Evolutionary conservation across 495 filamentous ascomycete species (phyloP).

Genomic region (Penicillium samsonianum): DNA sequence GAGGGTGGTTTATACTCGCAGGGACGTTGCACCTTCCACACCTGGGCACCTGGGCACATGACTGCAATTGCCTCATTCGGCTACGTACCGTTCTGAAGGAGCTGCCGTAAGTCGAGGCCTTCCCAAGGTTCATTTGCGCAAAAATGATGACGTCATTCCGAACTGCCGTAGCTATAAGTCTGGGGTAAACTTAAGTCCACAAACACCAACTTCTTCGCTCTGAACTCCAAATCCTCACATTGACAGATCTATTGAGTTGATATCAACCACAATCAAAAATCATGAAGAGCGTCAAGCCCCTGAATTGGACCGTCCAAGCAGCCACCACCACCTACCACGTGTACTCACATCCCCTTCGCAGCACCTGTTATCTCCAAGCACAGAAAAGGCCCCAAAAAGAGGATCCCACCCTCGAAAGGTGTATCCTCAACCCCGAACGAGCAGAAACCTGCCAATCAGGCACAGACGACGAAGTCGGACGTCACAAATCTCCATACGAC

Average conservation of each 20-base stretch:
- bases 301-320: constrained; percentile 1
- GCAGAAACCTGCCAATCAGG: constrained; percentile 32
- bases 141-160: constrained; percentile 11
- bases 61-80: too few species aligned
- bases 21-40: too few species aligned
- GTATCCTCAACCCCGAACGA: constrained; percentile 28
- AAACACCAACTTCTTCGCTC: not conserved
- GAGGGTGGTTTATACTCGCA: too few species aligned
- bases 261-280: not conserved
- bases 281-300: constrained; percentile 1
- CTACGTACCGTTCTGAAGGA: too few species aligned
- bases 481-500: constrained; percentile 35
- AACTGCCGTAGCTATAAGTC: too few species aligned
- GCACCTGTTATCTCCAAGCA: constrained; percentile 1
- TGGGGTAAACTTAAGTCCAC: not conserved
- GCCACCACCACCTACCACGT: not conserved
- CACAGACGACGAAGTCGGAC: constrained; percentile 35
- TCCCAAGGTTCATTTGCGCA: too few species aligned
- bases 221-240: not conserved
- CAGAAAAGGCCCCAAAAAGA: not conserved
- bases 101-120: too few species aligned
- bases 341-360: not conserved
- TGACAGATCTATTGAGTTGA: not conserved
- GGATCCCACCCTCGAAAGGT: constrained; percentile 21
- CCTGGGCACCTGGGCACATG: too few species aligned